Conservation (phyloP, 352 stramenopile genomes). For the Pythium oligandrum region DNA sequence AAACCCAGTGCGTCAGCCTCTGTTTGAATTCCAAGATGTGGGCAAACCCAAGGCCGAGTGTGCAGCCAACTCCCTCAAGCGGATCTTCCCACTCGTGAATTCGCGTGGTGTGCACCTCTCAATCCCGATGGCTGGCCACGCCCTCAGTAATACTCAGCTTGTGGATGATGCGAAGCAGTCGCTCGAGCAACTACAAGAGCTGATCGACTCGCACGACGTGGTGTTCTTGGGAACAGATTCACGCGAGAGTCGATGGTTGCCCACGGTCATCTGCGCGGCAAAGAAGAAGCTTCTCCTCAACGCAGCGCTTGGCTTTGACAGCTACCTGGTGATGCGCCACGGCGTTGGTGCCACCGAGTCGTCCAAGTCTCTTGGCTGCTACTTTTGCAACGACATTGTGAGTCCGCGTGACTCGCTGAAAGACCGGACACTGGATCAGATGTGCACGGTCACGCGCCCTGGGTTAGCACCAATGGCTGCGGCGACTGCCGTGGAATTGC, state of each 20-base stretch:
- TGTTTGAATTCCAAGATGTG: slow-evolving; percentile 95
- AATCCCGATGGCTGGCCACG: slow-evolving; percentile 99
- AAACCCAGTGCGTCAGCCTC: slow-evolving; percentile 96
- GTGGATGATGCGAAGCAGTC: slow-evolving; percentile 58
- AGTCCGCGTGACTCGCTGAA: slow-evolving; percentile 95
- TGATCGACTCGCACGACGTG: slow-evolving; percentile 94
- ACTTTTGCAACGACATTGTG: slow-evolving; percentile 99
- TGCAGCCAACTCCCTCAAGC: slow-evolving; percentile 89
- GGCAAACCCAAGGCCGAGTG: slow-evolving; percentile 92
- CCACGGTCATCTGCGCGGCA: slow-evolving; percentile 92
- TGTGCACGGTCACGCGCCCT: slow-evolving; percentile 98
- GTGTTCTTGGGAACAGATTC: slow-evolving; percentile 98
- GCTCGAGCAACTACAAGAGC: slow-evolving; percentile 76
- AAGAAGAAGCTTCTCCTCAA: slow-evolving; percentile 90
- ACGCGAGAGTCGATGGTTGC: slow-evolving; percentile 97
- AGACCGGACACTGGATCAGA: slow-evolving; percentile 98
- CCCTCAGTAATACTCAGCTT: slow-evolving; percentile 54
- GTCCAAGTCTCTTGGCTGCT: slow-evolving; percentile 87
- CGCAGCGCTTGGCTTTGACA: slow-evolving; percentile 91
- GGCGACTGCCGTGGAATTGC: slow-evolving; percentile 94
- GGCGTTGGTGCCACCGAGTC: slow-evolving; percentile 38
- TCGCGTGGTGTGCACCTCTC: slow-evolving; percentile 86
- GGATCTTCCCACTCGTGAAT: slow-evolving; percentile 92
- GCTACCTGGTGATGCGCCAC: slow-evolving; percentile 98
- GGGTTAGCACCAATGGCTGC: slow-evolving; percentile 92